Evolutionary conservation across 306 rosid genomes (phyloP).

Genomic region (Fagus crenata): DNA sequence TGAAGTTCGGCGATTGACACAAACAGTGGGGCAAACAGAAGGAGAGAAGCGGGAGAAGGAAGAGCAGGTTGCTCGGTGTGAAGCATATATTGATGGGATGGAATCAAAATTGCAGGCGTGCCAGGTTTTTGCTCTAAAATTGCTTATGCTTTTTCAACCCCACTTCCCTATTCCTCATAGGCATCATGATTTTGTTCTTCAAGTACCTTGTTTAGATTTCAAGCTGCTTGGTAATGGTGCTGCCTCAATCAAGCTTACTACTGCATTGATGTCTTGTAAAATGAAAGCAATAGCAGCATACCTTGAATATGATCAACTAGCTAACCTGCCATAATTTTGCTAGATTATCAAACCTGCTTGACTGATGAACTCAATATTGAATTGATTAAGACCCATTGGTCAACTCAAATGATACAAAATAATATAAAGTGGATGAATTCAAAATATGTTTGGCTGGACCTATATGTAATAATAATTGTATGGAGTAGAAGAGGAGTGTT

Average conservation of each 20-base stretch:
- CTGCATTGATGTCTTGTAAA: neutral
- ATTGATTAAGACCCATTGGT: neutral
- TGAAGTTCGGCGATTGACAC: slow-evolving; percentile 84
- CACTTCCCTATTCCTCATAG: neutral
- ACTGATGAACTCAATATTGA: neutral
- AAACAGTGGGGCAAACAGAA: slow-evolving; percentile 95
- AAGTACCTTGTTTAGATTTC: slow-evolving; percentile 6
- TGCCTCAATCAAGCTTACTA: slow-evolving; percentile 24
- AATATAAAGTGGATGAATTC: neutral
- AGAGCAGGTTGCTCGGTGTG: slow-evolving; percentile 93
- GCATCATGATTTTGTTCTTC: slow-evolving; percentile 3
- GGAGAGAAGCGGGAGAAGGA: slow-evolving; percentile 97
- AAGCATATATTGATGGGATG: slow-evolving; percentile 97
- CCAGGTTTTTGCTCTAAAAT: slow-evolving; percentile 61
- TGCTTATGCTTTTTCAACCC: slow-evolving; percentile 11
- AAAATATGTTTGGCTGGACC: neutral
- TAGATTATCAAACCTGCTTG: neutral
- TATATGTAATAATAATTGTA: neutral
- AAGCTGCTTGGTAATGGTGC: slow-evolving; percentile 11
- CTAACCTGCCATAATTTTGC: slow-evolving; percentile 10
- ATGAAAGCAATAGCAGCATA: neutral
- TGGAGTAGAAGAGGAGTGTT: neutral
- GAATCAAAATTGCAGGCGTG: slow-evolving; percentile 94
- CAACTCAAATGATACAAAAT: neutral
- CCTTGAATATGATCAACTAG: slow-evolving; percentile 17